Conservation (phyloP, 1,139 yeast genomes). For the Pichia inconspicua region DNA sequence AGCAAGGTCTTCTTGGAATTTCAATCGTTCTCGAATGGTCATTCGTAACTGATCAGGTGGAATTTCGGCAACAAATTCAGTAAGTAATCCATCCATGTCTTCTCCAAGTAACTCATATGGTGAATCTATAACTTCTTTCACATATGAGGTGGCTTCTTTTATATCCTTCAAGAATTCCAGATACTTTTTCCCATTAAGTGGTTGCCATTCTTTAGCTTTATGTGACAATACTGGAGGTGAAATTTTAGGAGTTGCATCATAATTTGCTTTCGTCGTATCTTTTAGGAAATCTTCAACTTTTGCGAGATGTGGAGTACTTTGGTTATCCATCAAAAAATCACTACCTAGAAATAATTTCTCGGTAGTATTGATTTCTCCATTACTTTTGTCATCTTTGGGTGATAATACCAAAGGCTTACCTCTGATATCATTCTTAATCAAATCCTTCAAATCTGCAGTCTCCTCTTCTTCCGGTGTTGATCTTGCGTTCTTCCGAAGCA, state of each 20-base stretch:
- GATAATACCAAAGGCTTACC: not conserved
- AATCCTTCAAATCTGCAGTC: not conserved
- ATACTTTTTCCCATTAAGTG: constrained; percentile 9
- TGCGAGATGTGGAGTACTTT: constrained; percentile 19
- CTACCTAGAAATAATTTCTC: constrained; percentile 4
- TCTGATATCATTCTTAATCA: not conserved
- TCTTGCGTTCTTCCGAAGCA: constrained; percentile 9
- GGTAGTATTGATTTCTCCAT: not conserved
- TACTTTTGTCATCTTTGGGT: not conserved
- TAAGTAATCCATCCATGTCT: constrained; percentile 57
- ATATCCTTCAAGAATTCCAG: constrained; percentile 17
- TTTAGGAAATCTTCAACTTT: not conserved
- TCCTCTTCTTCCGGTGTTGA: not conserved
- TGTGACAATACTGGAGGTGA: not conserved
- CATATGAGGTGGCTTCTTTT: constrained; percentile 21
- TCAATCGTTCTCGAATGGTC: constrained; percentile 67
- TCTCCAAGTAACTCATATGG: constrained; percentile 29
- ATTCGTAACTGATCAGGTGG: constrained; percentile 62
- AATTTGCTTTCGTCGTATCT: not conserved
- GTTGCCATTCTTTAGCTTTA: constrained; percentile 11
- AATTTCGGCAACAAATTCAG: constrained; percentile 57
- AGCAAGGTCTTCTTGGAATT: constrained; percentile 45
- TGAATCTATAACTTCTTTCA: constrained; percentile 23
- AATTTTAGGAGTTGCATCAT: not conserved
- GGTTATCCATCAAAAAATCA: constrained; percentile 13